phyloP scores from a whole-genome alignment of 306 rosid species.

The Ammopiptanthus mongolicus region DNA sequence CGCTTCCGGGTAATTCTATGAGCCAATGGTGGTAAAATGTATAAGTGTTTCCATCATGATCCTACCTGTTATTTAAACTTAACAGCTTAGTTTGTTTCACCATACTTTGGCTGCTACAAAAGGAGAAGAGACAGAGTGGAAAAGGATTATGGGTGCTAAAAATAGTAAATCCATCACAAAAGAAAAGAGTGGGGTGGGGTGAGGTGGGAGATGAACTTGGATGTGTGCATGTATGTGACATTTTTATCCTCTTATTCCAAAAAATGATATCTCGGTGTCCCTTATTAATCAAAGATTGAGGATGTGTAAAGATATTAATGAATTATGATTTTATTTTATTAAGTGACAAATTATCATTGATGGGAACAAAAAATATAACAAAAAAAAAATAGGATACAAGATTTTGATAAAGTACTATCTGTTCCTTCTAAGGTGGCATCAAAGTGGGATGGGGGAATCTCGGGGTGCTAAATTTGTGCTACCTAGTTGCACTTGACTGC shows the following conservation, averaged over 20 bases:
- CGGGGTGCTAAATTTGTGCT: background rate
- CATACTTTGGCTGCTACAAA: background rate
- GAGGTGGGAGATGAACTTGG: background rate
- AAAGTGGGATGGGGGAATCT: background rate
- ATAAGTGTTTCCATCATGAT: background rate
- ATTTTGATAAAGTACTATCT: no score
- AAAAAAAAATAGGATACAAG: no score
- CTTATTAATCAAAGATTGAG: no score
- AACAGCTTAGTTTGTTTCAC: slow-evolving; percentile 20
- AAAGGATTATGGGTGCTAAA: background rate
- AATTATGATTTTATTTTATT: no score
- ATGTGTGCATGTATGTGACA: background rate
- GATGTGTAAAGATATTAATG: no score
- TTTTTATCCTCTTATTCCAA: no score
- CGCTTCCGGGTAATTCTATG: slow-evolving; percentile 13
- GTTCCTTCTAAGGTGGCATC: background rate
- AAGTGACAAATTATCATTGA: no score
- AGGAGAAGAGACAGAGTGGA: background rate
- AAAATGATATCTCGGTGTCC: no score
- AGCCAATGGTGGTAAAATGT: slow-evolving; percentile 16
- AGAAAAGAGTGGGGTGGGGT: background rate
- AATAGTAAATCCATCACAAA: background rate
- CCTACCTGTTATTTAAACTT: background rate
- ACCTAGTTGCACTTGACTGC: background rate
- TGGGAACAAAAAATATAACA: no score